Conservation (phyloP, 352 stramenopile species). For the Phytophthora tentaculata region DNA sequence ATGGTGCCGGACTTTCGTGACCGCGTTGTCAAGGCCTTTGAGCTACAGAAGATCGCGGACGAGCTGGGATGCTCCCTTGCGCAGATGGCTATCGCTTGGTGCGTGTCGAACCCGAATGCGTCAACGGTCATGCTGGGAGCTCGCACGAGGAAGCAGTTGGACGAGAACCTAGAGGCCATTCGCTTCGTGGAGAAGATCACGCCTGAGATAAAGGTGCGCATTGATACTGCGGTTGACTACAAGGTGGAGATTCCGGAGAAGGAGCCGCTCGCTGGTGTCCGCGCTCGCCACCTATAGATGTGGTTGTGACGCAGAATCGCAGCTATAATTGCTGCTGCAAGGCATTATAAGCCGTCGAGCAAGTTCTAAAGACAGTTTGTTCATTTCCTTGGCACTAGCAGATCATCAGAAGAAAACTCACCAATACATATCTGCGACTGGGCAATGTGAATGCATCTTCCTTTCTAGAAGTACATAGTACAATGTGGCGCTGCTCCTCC, state of each 20-base stretch:
- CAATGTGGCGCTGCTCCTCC: too few species aligned
- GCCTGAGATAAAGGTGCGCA: slow-evolving; percentile 55
- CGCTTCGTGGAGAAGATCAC: slow-evolving; percentile 53
- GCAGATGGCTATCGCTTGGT: slow-evolving; percentile 34
- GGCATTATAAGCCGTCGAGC: too few species aligned
- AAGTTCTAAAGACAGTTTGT: too few species aligned
- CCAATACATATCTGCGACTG: too few species aligned
- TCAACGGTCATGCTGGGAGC: slow-evolving; percentile 61
- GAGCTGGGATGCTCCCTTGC: slow-evolving; percentile 37
- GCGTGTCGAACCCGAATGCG: slow-evolving; percentile 57
- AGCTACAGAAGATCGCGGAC: slow-evolving; percentile 48
- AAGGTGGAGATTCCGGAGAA: slow-evolving; percentile 35
- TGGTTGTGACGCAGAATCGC: too few species aligned
- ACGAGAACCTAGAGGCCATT: slow-evolving; percentile 60
- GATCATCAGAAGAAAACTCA: too few species aligned
- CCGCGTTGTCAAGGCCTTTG: slow-evolving; percentile 31
- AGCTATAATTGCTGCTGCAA: too few species aligned
- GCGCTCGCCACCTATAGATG: slow-evolving; percentile 25
- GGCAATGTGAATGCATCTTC: too few species aligned
- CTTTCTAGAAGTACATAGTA: too few species aligned
- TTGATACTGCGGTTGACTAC: slow-evolving; percentile 54
- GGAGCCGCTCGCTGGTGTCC: slow-evolving; percentile 21
- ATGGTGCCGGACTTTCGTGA: slow-evolving; percentile 41
- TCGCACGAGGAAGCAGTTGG: slow-evolving; percentile 51
- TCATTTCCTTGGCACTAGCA: too few species aligned